Conservation (phyloP, 345 rosid genomes). For the Eutrema japonicum region DNA sequence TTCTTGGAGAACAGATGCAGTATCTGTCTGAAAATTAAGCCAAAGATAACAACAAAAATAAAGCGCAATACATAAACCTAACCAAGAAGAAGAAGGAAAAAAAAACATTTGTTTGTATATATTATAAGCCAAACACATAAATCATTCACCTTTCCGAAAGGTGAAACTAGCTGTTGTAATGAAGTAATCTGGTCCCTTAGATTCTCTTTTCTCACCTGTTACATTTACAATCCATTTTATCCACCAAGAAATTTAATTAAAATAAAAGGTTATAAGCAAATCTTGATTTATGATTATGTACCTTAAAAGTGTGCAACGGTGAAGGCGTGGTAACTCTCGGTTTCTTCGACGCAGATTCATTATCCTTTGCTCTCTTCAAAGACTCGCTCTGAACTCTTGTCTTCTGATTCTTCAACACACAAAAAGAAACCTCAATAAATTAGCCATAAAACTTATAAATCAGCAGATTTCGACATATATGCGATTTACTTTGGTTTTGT, state of each 20-base stretch:
- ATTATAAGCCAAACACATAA: constrained; percentile 15
- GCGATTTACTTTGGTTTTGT: constrained; percentile 38
- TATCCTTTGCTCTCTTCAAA: constrained; percentile 52
- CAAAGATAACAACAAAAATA: neutral
- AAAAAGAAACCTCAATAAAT: neutral
- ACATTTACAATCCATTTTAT: constrained; percentile 36
- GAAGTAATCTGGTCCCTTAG: constrained; percentile 98
- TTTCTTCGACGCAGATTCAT: constrained; percentile 61
- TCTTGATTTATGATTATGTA: constrained; percentile 38
- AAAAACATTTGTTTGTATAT: constrained; percentile 21
- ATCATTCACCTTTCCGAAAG: constrained; percentile 90
- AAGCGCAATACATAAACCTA: constrained; percentile 24
- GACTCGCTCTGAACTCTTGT: constrained; percentile 41
- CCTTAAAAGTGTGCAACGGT: constrained; percentile 88
- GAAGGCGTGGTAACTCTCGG: constrained; percentile 73
- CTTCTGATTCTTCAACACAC: constrained; percentile 30
- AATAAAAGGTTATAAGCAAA: constrained; percentile 3
- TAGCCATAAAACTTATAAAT: constrained; percentile 8
- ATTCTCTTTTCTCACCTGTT: constrained; percentile 94
- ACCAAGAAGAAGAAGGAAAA: constrained; percentile 4
- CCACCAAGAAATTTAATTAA: constrained; percentile 29
- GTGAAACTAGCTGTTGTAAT: constrained; percentile 96
- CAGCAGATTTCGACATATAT: constrained; percentile 1
- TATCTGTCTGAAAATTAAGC: constrained; percentile 71
- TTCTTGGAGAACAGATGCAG: constrained; percentile 99